Evolutionary conservation across 208 protist species (phyloP), one percentile per base, ranked within the genome.

Genomic region (Naegleria fowleri): DNA sequence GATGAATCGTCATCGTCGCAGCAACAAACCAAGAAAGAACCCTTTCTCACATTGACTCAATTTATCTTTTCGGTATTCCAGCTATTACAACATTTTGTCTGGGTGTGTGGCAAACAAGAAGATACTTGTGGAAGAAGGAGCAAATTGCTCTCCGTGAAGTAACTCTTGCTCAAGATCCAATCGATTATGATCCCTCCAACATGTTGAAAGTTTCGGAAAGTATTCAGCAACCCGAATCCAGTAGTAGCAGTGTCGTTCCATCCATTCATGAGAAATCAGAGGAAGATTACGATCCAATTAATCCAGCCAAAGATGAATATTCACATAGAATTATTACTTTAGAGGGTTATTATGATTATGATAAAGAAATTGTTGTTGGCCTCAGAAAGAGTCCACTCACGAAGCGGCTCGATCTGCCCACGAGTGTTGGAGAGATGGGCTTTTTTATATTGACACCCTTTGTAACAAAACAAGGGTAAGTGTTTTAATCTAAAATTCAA

Each of bases 401-500:
- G 5, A 86, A 86, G n/a, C 6, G 83, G 2, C 6, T 48, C 36
- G 39, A 48, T 40, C 5, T 48, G 16, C 83, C 83, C 3, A 48
- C 83, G 19, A 25, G 16, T 33, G 36, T 33, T 9, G 83, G 39
- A 43, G 39, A 86, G 16, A 86, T 48, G 39, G 83, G 83, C 5
- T 86, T 33, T 29, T 86, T 38, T 48, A 86, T 86, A 43, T 22
- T 86, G 15, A 86, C 83, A 48, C 83, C 83, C 29, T 86, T 86
- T 86, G 40, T 86, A 43, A 19, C 25, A 11, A 79, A 79, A 33
- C 25, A 79, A 36, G 55, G 55, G 55, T 67, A 67, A 0, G 55
- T 67, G 3, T 67, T 67, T 1, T n/a, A n/a, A n/a, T n/a, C n/a
- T n/a, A n/a, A n/a, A n/a, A n/a, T n/a, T n/a, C n/a, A n/a, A n/a